Base-by-base conservation (phyloP, 1,284 basidiomycete species). In the Marasmius oreades region DNA sequence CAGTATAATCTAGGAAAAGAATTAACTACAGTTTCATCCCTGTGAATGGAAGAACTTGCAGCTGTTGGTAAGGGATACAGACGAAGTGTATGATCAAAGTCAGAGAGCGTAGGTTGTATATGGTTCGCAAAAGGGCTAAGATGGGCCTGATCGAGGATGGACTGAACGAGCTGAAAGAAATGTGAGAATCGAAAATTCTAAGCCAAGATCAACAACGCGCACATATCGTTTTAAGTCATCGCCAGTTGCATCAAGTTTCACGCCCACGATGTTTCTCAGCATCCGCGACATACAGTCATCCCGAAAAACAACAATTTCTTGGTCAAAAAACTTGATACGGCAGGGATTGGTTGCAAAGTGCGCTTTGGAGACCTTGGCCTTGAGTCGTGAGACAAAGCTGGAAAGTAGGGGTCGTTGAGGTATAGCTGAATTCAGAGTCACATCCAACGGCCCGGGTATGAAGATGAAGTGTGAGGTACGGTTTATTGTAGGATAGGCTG, bases 261-360 rank as follows among this genome's bases (percentile, higher is more conserved):
- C 85, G 11, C 90, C 88, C 5, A 96, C 86, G 20, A 93, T 79
- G 71, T 98, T 98, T 60, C 97, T 78, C 56, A 99, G 75, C 91
- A 99, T 95, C 57, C 90, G 81, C 2, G 92, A 85, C 94, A 99
- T 97, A 53, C 90, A 73, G 68, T 99, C 93, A 65, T 99, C 95
- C 53, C 97, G 78, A 67, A 90, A 97, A 22, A 99, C 76, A 37
- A 99, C 95, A 45, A 99, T 86, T 72, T 99, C 97, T 67, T 98
- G 95, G 28, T 92, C 87, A 68, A 96, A 97, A 71, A 98, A 98
- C 63, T 92, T 91, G 65, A 99, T 84, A 6, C 97, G 86, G 70
- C 94, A 97, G 1, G 97, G 97, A 69, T 99, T 98, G 48, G 87
- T 91, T 0, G 86, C 87, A 65, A 99, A 90, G 63, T 90, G 84